Conservation (phyloP, 352 stramenopile species). For the Paralagenidium karlingii region DNA sequence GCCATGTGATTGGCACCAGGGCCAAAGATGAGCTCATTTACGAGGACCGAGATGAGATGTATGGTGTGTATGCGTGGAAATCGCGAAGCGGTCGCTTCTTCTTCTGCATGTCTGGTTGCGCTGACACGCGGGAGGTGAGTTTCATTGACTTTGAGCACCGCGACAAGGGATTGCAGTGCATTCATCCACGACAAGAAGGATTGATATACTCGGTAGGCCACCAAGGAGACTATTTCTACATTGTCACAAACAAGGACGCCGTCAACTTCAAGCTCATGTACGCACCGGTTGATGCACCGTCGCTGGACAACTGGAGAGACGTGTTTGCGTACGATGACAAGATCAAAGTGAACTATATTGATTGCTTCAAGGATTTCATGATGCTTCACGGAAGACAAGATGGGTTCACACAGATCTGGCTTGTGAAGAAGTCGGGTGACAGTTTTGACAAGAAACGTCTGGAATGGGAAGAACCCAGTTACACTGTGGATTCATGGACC, state of each 20-base stretch:
- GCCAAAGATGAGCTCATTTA: conserved; percentile 84
- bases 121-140: conserved; percentile 87
- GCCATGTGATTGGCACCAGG: conserved; percentile 69
- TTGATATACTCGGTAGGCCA: conserved; percentile 83
- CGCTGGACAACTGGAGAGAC: conserved; percentile 72
- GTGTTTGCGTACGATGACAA: conserved; percentile 74
- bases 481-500: conserved; percentile 59
- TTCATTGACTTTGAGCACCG: conserved; percentile 53
- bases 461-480: conserved; percentile 85
- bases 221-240: conserved; percentile 82
- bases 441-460: conserved; percentile 31
- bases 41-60: conserved; percentile 91
- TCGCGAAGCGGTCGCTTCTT: conserved; percentile 88
- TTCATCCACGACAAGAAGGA: conserved; percentile 54
- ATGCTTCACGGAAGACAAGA: conserved; percentile 80
- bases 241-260: conserved; percentile 89
- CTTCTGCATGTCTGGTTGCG: conserved; percentile 79
- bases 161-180: conserved; percentile 26
- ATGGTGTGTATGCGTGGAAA: conserved; percentile 87
- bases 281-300: conserved; percentile 29
- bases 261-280: conserved; percentile 92
- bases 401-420: conserved; percentile 74
- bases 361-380: conserved; percentile 81
- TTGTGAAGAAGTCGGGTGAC: conserved; percentile 54
- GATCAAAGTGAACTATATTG: conserved; percentile 77